Base-by-base conservation (phyloP, 495 filamentous ascomycete species). In the Penicillium chermesinum region DNA sequence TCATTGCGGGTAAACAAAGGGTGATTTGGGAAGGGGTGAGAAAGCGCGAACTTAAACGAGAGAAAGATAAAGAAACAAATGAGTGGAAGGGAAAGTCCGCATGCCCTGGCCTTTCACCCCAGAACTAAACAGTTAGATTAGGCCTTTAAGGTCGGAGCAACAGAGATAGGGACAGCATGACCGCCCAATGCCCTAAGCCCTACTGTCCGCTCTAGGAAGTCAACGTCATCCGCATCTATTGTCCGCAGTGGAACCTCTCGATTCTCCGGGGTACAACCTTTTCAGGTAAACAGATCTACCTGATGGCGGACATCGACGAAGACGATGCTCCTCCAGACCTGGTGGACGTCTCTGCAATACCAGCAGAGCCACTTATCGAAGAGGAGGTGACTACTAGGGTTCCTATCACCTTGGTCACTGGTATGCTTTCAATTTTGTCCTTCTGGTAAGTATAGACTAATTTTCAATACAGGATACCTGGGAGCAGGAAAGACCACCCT, bases 401-500 rank as follows among this genome's bases (percentile, higher is more conserved):
- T 12, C 93, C 93, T 30, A 93, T 98, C 49, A 96, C 94, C 2
- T 89, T 98, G 42, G 85, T 98, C 17, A 98, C 93, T 20, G 89
- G 89, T 85, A 73, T 53, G 70, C 54, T 13, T 3, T 27, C 18
- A 7, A 15, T 13, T 2, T 17, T 2, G 25, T 7, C 14, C 9
- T 12, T 15, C 12, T 20, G 1, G 14, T 41, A 25, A 35, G 12
- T 9, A 4, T 14, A 39, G 16, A 46, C 39, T 56, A 32, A 14
- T 22, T 7, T 32, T 17, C 25, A 20, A 7, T 13, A 15, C 9
- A 85, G 82, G 82, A 7, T 98, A 97, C 56, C 79, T 98, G 14
- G 93, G 93, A 22, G 87, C 93, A 18, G 93, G 93, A 15, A 98
- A 98, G 65, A 97, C 91, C 0, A 97, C 94, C 0, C 71, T 98